Evolutionary conservation across 257 asterid species (phyloP).

Genomic region (Eucommia ulmoides): DNA sequence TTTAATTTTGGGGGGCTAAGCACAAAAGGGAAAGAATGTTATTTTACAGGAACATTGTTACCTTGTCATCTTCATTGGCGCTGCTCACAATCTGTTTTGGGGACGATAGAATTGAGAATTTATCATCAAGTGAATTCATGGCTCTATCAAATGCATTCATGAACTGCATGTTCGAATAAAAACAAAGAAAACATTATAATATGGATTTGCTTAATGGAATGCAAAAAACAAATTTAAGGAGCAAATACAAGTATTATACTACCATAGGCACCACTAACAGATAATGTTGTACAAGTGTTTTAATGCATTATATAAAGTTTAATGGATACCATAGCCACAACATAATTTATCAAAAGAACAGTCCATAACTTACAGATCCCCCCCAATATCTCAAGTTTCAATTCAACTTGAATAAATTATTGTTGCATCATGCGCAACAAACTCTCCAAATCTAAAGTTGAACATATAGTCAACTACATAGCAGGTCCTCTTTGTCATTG

Average conservation of each 20-base stretch:
- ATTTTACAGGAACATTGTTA: conserved; percentile 13
- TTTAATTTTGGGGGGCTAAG: too few species aligned
- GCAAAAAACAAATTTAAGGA: too few species aligned
- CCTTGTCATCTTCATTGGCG: conserved; percentile 67
- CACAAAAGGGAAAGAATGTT: background rate
- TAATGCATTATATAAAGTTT: background rate
- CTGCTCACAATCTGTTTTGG: conserved; percentile 68
- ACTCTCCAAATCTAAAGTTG: background rate
- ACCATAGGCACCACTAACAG: too few species aligned
- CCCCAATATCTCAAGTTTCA: background rate
- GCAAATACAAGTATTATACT: too few species aligned
- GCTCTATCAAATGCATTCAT: conserved; percentile 88
- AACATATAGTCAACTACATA: background rate
- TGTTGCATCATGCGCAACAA: background rate
- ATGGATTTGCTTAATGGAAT: too few species aligned
- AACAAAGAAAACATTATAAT: conserved; percentile 4
- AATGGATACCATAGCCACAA: too few species aligned
- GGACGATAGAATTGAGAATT: conserved; percentile 65
- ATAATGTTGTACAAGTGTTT: too few species aligned
- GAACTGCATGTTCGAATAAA: conserved; percentile 46
- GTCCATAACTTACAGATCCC: background rate
- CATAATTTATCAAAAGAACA: too few species aligned
- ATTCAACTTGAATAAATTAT: background rate
- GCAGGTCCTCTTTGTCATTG: too few species aligned
- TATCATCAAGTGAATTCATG: conserved; percentile 82